Evolutionary conservation across 352 stramenopile species (phyloP).

Genomic region (Pythium brassicae): DNA sequence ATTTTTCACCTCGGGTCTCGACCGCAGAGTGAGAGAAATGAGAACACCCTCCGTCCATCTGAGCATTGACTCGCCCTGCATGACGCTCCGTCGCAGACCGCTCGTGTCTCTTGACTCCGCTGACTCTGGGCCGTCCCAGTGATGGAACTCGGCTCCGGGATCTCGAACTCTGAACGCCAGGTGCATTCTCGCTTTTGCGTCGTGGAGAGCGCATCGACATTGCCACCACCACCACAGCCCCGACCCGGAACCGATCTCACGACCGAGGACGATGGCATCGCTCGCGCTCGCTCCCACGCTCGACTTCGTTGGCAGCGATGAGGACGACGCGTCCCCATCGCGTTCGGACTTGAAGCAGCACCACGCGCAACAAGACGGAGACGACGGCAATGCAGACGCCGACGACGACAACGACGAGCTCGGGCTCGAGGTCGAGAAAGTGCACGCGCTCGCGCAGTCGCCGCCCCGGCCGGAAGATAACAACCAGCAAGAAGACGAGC

Average conservation of each 20-base stretch:
- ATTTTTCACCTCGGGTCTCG: no score
- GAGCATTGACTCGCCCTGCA: no score
- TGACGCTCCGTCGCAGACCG: no score
- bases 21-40: no score
- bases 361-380: constrained; percentile 1
- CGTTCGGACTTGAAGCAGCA: neutral
- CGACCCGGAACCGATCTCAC: neutral
- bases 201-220: neutral
- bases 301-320: neutral
- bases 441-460: neutral
- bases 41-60: no score
- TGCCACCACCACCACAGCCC: neutral
- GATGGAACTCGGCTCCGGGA: no score
- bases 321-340: neutral
- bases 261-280: neutral
- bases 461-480: constrained; percentile 1
- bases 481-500: constrained; percentile 9
- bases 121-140: no score
- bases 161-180: no score
- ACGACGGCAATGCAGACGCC: neutral
- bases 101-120: no score
- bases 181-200: neutral
- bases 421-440: neutral
- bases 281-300: neutral
- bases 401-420: neutral